Base-by-base conservation (phyloP, 495 filamentous ascomycete species). In the Rhizodiscina lignyota region DNA sequence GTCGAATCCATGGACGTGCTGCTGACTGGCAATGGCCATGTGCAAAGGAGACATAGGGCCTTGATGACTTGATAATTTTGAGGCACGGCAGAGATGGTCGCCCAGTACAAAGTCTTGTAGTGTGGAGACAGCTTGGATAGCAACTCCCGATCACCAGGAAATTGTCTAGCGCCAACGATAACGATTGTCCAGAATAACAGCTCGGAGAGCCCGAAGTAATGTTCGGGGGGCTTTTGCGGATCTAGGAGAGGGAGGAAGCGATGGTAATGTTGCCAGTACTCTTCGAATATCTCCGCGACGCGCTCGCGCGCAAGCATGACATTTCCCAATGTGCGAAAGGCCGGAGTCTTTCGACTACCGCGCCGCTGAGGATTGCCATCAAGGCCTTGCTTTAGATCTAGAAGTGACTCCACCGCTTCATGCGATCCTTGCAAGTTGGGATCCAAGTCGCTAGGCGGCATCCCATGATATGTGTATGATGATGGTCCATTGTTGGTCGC, bases 21-120 rank as follows among this genome's bases (percentile, higher is more conserved):
- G 52, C 77, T 86, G 2, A 77, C 83, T 3, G 85, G 85, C 17
- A 92, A 66, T 8, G 85, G 85, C 85, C 85, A 94, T 5, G 79
- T 79, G 57, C 85, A 94, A 26, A 94, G 62, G 18, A 94, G 52
- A 54, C 79, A 86, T 26, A 94, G 66, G 5, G 84, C 85, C 56
- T 92, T 92, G 43, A 92, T 81, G n/a, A 87, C 76, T 51, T 78
- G 78, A 48, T 91, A 85, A 48, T 68, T 89, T 45, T 83, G 81
- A 12, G 83, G 83, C 3, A 85, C 74, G 34, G 83, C 79, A 24
- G 77, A 76, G 18, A 93, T 58, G 1, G 83, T 84, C 29, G 70
- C 70, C 84, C 84, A 93, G 4, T 92, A 64, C 30, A 89, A 58
- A 36, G 74, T 67, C 8, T 74, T 79, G 30, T 91, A 58, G 15